Base-by-base conservation (phyloP, 2,329 filamentous ascomycete species). In the Diaporthe citriasiana region DNA sequence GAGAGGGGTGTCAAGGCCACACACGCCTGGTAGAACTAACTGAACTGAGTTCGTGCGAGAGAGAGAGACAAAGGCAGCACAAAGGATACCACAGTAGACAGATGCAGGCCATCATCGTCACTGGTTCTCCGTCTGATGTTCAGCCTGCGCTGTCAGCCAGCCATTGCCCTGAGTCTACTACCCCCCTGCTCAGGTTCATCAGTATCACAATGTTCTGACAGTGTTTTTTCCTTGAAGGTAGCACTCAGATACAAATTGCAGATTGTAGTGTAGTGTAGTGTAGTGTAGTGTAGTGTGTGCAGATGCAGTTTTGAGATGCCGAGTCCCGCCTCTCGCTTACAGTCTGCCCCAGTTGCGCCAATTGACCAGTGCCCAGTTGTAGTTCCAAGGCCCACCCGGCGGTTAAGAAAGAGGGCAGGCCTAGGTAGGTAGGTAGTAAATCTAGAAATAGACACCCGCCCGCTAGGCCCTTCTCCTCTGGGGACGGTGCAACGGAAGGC, bases 321-420 rank as follows among this genome's bases (percentile, higher is more conserved):
- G 63, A 66, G 45, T 51, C 63, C 63, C 63, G 63, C 45, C 45
- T 66, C 30, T 66, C 63, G 63, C 63, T 51, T 66, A 30, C 63
- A 38, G 59, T 47, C 57, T 17, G 25, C 57, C 56, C 45, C 45
- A n/a, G 45, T 50, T 50, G 45, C 45, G 45, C 45, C 35, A 25
- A 25, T 42, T 40, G 56, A 15, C 56, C 35, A 60, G 56, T 30
- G n/a, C 22, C 35, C 38, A 27, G 35, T 42, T 25, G 27, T 8
- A 12, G 13, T 19, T 12, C 35, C 38, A 60, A 22, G 25, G 22
- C 45, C 63, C 63, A n/a, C 45, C 63, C 63, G 63, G 63, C 63
- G 63, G 63, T 53, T 68, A 68, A 68, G 51, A 66, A 66, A 66
- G 45, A 66, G 60, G 60, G 60, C 42, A 66, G 45, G 42, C 45